Evolutionary conservation across 2,329 filamentous ascomycete species (phyloP).

Genomic region (Phoma sp.): DNA sequence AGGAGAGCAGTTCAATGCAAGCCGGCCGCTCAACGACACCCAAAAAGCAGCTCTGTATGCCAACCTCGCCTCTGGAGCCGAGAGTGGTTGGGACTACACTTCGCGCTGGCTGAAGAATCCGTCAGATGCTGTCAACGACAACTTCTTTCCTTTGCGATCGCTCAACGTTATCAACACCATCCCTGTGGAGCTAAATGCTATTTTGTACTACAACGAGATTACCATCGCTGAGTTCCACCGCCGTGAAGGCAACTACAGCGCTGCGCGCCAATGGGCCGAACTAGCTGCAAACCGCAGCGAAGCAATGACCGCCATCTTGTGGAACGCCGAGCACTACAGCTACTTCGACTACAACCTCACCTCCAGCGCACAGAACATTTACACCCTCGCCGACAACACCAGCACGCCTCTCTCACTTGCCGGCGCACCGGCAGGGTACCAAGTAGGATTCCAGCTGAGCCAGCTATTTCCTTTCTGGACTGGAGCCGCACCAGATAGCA

Average conservation of each 20-base stretch:
- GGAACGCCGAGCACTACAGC: constrained; percentile 67
- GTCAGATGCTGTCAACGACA: constrained; percentile 63
- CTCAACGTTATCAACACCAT: constrained; percentile 66
- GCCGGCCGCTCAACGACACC: constrained; percentile 57
- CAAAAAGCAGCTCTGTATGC: constrained; percentile 63
- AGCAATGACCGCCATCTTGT: constrained; percentile 69
- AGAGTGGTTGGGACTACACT: constrained; percentile 70
- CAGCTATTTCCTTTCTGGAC: constrained; percentile 75
- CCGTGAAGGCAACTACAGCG: constrained; percentile 58
- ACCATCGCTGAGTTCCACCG: constrained; percentile 64
- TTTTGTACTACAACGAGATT: constrained; percentile 70
- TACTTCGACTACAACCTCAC: constrained; percentile 76
- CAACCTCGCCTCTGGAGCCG: constrained; percentile 69
- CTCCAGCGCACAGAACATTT: constrained; percentile 62
- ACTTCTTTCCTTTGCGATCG: constrained; percentile 70
- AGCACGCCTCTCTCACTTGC: constrained; percentile 45
- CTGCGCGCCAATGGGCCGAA: constrained; percentile 57
- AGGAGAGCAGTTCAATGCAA: constrained; percentile 65
- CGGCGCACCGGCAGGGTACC: constrained; percentile 60
- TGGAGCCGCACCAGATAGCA: constrained; percentile 63
- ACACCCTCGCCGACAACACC: constrained; percentile 54
- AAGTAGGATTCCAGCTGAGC: constrained; percentile 64
- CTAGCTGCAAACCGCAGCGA: constrained; percentile 62
- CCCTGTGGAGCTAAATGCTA: constrained; percentile 72
- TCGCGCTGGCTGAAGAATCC: constrained; percentile 65